phyloP scores from a whole-genome alignment of 1,139 yeast species.

The Kluyveromyces sp. region DNA sequence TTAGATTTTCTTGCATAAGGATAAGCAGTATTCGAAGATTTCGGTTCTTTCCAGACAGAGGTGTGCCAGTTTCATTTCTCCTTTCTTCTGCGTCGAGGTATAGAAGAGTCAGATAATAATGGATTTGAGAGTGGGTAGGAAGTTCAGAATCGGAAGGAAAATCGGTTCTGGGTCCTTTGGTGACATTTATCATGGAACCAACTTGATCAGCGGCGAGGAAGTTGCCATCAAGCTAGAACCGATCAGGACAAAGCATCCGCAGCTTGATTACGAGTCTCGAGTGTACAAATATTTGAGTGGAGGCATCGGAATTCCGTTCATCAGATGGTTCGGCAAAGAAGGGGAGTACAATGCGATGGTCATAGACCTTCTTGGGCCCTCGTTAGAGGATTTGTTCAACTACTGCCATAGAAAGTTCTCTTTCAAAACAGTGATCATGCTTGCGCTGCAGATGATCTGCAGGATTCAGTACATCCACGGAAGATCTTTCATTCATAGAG shows the following conservation, averaged over 20 bases:
- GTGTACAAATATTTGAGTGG: slow-evolving; percentile 93
- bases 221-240: slow-evolving; percentile 94
- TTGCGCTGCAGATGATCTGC: slow-evolving; percentile 92
- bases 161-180: slow-evolving; percentile 98
- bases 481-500: slow-evolving; percentile 85
- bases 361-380: slow-evolving; percentile 90
- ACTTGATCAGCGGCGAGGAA: slow-evolving; percentile 92
- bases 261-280: slow-evolving; percentile 91
- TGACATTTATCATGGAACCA: slow-evolving; percentile 88
- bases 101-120: slow-evolving; percentile 11
- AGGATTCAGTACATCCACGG: slow-evolving; percentile 95
- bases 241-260: slow-evolving; percentile 90
- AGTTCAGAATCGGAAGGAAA: slow-evolving; percentile 90
- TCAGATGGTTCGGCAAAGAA: slow-evolving; percentile 96
- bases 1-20: no score
- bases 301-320: slow-evolving; percentile 95
- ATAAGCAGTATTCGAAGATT: no score
- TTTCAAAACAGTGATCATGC: slow-evolving; percentile 81
- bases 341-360: slow-evolving; percentile 97
- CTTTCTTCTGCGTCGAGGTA: neutral
- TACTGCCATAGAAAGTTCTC: slow-evolving; percentile 92
- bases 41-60: no score
- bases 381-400: slow-evolving; percentile 90
- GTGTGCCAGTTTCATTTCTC: no score
- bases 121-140: slow-evolving; percentile 92